These are phyloP conservation scores for Erythrobasidium hasegawianum DNA, from an alignment of 1,284 basidiomycete genomes.

Conservation along the genomic window DNA sequence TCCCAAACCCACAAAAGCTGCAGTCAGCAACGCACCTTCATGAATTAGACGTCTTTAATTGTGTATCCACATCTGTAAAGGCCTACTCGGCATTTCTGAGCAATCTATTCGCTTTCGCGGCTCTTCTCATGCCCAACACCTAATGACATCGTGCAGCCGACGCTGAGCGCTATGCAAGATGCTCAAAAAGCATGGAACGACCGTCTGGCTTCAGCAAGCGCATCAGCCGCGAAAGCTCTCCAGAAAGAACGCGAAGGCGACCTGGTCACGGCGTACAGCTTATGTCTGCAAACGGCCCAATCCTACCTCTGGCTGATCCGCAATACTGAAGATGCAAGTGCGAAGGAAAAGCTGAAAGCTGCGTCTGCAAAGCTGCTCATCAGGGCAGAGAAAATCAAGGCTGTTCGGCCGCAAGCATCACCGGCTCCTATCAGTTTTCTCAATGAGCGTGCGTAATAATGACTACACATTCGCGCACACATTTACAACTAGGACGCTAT, in stretches of 20 bases:
- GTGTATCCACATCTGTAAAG: too few relatives aligned
- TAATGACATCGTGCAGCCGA: neutral
- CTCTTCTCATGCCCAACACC: neutral
- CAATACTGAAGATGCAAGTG: slow-evolving; percentile 36
- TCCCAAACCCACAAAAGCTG: neutral
- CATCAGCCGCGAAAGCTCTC: slow-evolving; percentile 60
- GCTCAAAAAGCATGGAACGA: neutral
- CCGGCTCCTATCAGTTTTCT: slow-evolving; percentile 53
- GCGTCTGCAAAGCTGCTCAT: slow-evolving; percentile 66
- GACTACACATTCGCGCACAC: slow-evolving; percentile 37
- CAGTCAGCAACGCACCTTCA: neutral
- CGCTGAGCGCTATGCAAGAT: neutral
- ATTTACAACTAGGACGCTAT: neutral
- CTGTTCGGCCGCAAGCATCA: slow-evolving; percentile 54
- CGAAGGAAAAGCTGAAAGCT: slow-evolving; percentile 53
- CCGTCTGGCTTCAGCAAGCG: slow-evolving; percentile 49
- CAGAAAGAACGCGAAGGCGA: slow-evolving; percentile 64
- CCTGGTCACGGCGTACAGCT: slow-evolving; percentile 64
- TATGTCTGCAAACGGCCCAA: slow-evolving; percentile 69
- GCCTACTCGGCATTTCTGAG: too few relatives aligned
- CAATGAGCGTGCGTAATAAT: slow-evolving; percentile 46
- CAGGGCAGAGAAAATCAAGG: slow-evolving; percentile 82
- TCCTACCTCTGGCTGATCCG: slow-evolving; percentile 59
- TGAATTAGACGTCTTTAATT: too few relatives aligned
- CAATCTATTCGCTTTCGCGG: neutral